Evolutionary conservation across 1,284 basidiomycete species (phyloP).

Genomic region (Austroboletus rostrupii): DNA sequence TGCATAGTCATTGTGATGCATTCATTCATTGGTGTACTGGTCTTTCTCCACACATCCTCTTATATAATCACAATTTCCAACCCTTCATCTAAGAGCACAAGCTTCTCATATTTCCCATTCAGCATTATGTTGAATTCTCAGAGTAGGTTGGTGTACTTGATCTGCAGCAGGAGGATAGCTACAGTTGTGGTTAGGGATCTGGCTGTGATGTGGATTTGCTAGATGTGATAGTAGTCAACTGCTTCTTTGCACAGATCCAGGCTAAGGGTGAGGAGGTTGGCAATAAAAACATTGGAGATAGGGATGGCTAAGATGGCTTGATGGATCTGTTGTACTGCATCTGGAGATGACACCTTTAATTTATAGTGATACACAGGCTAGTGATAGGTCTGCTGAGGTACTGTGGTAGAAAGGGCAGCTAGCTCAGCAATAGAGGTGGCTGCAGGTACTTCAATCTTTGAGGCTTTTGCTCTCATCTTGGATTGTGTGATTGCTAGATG

Average conservation of each 20-base stretch:
- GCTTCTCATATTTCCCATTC: background rate
- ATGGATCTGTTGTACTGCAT: background rate
- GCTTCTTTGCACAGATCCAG: constrained; percentile 9
- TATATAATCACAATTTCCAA: constrained; percentile 7
- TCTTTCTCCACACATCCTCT: background rate
- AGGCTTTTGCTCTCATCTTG: too few relatives aligned
- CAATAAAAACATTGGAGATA: constrained; percentile 9
- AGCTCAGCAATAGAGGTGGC: too few relatives aligned
- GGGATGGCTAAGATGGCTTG: constrained; percentile 7
- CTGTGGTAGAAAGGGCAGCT: too few relatives aligned
- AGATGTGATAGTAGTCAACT: constrained; percentile 8
- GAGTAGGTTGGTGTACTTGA: constrained; percentile 4
- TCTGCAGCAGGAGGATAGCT: background rate
- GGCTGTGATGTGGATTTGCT: background rate
- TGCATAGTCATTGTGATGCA: constrained; percentile 14
- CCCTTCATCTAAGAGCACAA: constrained; percentile 4
- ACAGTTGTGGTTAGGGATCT: background rate
- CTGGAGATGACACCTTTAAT: constrained; percentile 1
- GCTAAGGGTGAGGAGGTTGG: constrained; percentile 15
- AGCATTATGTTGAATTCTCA: background rate
- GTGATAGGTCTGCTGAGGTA: too few relatives aligned
- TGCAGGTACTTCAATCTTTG: too few relatives aligned
- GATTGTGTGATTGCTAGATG: too few relatives aligned
- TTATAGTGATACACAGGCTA: too few relatives aligned
- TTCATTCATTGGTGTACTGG: background rate